Conservation (phyloP, 306 rosid genomes). For the Begonia masoniana region DNA sequence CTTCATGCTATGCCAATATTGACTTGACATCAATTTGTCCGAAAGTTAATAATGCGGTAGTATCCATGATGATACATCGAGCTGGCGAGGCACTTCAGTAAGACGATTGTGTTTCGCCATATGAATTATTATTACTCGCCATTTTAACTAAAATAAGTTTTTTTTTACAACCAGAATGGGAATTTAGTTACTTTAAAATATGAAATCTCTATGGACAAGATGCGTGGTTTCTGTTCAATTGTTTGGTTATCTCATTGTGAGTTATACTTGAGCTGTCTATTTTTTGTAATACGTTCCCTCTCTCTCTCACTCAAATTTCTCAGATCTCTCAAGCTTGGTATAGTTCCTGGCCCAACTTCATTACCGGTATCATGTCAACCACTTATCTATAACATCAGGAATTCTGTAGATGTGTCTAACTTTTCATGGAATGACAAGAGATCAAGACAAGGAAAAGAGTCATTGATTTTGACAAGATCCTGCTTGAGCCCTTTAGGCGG, state of each 20-base stretch:
- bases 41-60: constrained; percentile 90
- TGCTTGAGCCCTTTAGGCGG: constrained; percentile 85
- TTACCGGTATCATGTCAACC: constrained; percentile 70
- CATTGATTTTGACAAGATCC: constrained; percentile 78
- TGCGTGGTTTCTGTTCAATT: background rate
- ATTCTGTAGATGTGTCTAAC: constrained; percentile 64
- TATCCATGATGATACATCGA: constrained; percentile 85
- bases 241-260: constrained; percentile 6
- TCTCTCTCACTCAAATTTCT: constrained; percentile 12
- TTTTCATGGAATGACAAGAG: constrained; percentile 94
- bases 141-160: too few species aligned
- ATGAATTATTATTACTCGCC: too few species aligned
- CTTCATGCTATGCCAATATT: constrained; percentile 70
- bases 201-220: too few species aligned
- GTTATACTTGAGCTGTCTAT: too few species aligned
- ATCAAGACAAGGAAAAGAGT: constrained; percentile 94
- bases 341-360: constrained; percentile 53
- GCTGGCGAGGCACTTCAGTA: constrained; percentile 87
- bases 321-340: constrained; percentile 95
- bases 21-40: constrained; percentile 76
- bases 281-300: too few species aligned
- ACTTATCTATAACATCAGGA: constrained; percentile 42
- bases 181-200: too few species aligned
- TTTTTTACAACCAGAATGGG: too few species aligned
- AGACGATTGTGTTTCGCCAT: background rate